These are phyloP conservation scores for Carpinus fangiana DNA, from an alignment of 306 rosid genomes.

Conservation along the genomic window DNA sequence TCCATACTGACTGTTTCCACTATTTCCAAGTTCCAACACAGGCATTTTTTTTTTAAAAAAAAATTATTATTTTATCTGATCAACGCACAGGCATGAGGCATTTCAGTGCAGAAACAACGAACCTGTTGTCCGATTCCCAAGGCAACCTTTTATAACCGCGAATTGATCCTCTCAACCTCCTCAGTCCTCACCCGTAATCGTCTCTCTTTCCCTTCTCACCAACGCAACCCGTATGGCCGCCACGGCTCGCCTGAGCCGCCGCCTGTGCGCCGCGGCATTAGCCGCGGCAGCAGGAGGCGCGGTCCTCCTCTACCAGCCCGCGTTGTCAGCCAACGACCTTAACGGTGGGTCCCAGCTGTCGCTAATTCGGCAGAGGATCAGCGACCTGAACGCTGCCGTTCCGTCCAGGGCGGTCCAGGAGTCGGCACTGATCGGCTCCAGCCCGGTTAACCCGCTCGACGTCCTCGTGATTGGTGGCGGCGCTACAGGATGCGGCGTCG, in stretches of 20 bases:
- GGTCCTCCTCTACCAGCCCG: conserved; percentile 43
- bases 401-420: conserved; percentile 70
- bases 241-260: conserved; percentile 58
- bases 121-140: conserved; percentile 41
- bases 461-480: conserved; percentile 95
- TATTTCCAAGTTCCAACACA: too few species aligned
- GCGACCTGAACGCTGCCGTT: conserved; percentile 49
- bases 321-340: conserved; percentile 47
- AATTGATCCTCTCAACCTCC: background rate
- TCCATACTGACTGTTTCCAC: background rate
- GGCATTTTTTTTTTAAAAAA: too few species aligned
- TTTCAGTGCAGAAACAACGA: background rate
- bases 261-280: conserved; percentile 44
- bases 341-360: conserved; percentile 41
- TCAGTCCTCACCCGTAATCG: too few species aligned
- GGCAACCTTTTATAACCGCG: background rate
- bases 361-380: conserved; percentile 51
- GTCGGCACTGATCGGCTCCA: conserved; percentile 61
- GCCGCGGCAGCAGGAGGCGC: conserved; percentile 63
- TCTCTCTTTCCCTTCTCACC: background rate
- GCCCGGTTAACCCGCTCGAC: conserved; percentile 70
- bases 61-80: too few species aligned
- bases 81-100: background rate
- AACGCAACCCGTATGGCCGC: conserved; percentile 31
- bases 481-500: conserved; percentile 86